phyloP scores from a whole-genome alignment of 108 stramenopile genomes.

The Phaeodactylum tricornutum region DNA sequence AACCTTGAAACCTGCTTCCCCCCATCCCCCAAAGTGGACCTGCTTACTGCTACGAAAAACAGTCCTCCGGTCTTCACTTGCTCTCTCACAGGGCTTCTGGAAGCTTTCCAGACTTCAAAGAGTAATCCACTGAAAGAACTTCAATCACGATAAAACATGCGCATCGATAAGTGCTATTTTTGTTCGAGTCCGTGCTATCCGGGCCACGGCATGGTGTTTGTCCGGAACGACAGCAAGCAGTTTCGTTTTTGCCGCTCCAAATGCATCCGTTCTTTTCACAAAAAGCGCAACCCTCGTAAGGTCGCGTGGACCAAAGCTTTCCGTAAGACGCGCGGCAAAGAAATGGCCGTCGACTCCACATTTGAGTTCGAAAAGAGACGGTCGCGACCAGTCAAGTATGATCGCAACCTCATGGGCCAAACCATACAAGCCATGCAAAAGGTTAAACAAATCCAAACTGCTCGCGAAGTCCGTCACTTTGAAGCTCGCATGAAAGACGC shows the following conservation, averaged over 20 bases:
- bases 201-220: conserved; percentile 97
- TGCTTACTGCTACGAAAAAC: no score
- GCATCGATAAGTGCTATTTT: conserved; percentile 97
- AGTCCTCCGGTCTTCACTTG: no score
- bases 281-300: conserved; percentile 99
- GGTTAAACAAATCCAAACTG: conserved; percentile 82
- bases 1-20: no score
- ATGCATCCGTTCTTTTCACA: conserved; percentile 98
- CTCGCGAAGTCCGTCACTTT: conserved; percentile 72
- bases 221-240: conserved; percentile 97
- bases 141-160: no score
- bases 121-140: no score
- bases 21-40: no score
- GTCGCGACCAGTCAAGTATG: conserved; percentile 96
- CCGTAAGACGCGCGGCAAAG: conserved; percentile 92
- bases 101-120: no score
- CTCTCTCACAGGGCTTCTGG: no score
- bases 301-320: conserved; percentile 99
- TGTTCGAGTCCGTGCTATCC: conserved; percentile 97
- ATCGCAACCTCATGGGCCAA: conserved; percentile 93
- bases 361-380: conserved; percentile 99
- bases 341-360: conserved; percentile 93
- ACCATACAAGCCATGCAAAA: conserved; percentile 96
- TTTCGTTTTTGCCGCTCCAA: conserved; percentile 99
- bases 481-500: conserved; percentile 86